Evolutionary conservation across 2,329 filamentous ascomycete species (phyloP).

Genomic region (Zasmidium citrigriseum): DNA sequence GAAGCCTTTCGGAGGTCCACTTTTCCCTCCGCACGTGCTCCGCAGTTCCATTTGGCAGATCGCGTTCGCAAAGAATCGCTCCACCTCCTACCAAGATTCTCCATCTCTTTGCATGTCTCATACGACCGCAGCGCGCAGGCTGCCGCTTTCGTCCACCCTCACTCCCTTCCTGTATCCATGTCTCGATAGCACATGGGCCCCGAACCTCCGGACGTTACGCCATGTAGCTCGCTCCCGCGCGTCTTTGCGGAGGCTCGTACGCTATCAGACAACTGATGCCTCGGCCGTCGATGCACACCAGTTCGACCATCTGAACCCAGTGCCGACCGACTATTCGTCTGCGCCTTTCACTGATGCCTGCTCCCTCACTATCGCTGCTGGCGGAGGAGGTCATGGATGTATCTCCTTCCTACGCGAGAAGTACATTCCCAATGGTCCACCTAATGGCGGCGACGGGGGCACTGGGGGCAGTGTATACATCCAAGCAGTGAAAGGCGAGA

Average conservation of each 20-base stretch:
- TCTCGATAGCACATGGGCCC: slow-evolving; percentile 30
- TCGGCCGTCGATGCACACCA: slow-evolving; percentile 24
- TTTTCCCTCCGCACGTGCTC: background rate
- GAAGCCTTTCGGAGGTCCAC: background rate
- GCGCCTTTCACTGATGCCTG: slow-evolving; percentile 88
- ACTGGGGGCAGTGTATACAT: slow-evolving; percentile 92
- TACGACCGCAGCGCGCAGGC: slow-evolving; percentile 12
- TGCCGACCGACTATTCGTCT: slow-evolving; percentile 79
- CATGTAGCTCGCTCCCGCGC: slow-evolving; percentile 21
- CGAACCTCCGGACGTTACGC: slow-evolving; percentile 5
- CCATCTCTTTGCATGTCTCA: slow-evolving; percentile 14
- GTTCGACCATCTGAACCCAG: slow-evolving; percentile 68
- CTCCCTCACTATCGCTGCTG: slow-evolving; percentile 73
- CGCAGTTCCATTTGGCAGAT: background rate
- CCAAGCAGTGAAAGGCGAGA: slow-evolving; percentile 87
- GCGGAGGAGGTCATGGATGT: slow-evolving; percentile 84
- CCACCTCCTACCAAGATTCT: background rate
- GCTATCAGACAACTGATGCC: slow-evolving; percentile 1
- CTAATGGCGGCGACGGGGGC: slow-evolving; percentile 93
- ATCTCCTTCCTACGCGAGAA: slow-evolving; percentile 93
- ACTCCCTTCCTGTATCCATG: slow-evolving; percentile 51
- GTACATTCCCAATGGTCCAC: slow-evolving; percentile 81
- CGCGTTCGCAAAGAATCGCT: background rate
- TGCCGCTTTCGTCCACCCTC: slow-evolving; percentile 37
- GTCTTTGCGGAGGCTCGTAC: slow-evolving; percentile 21